Percentiles rank a stretch among this genome's conserved stretches.
Conservation (phyloP, 441 rosid species). For the Populus trichocarpa region DNA sequence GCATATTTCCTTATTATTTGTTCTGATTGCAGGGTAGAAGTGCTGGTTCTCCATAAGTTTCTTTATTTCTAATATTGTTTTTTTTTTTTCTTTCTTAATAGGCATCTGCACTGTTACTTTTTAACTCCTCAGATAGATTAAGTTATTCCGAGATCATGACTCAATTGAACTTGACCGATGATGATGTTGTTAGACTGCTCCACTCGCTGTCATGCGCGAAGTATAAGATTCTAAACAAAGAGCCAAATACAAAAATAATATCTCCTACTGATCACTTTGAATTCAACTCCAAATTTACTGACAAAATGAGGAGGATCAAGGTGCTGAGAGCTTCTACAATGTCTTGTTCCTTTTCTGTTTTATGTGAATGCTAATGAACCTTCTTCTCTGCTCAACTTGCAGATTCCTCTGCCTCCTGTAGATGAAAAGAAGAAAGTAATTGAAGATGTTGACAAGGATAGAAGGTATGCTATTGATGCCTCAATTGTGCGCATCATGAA, state of each 20-base stretch:
- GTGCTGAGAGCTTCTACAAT: slow-evolving; percentile 24
- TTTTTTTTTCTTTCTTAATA: no score
- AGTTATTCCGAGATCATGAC: no score
- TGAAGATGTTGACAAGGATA: slow-evolving; percentile 92
- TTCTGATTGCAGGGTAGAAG: no score
- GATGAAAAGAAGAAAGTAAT: slow-evolving; percentile 91
- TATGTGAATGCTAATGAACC: not conserved
- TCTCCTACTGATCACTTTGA: slow-evolving; percentile 69
- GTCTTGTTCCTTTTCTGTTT: not conserved
- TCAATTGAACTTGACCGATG: no score
- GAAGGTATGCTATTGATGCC: slow-evolving; percentile 91
- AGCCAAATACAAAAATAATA: slow-evolving; percentile 26
- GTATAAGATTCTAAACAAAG: no score
- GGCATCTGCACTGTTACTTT: no score
- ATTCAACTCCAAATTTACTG: slow-evolving; percentile 81
- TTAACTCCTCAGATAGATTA: no score
- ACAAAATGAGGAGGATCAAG: slow-evolving; percentile 96
- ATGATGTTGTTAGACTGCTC: no score
- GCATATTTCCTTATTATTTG: no score
- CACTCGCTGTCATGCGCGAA: no score
- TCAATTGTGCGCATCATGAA: slow-evolving; percentile 97
- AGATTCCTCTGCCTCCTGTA: slow-evolving; percentile 96
- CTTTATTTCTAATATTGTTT: no score
- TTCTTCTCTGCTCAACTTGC: slow-evolving; percentile 9
- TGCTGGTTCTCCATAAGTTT: no score